These are phyloP conservation scores for Daedaleopsis nitida DNA, from an alignment of 768 basidiomycete genomes.

Conservation along the genomic window DNA sequence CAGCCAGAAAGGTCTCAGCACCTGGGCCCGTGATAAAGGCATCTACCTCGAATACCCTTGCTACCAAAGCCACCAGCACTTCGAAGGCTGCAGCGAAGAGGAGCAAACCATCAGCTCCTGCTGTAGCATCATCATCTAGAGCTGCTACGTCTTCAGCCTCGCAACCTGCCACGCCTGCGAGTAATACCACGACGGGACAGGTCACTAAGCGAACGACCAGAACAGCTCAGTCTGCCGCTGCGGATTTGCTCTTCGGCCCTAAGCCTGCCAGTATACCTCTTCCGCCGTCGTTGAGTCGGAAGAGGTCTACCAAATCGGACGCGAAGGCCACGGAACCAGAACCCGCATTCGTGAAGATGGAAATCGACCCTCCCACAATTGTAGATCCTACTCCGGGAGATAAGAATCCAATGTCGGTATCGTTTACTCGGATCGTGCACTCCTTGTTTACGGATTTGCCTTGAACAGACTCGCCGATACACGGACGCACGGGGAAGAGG, in stretches of 20 bases:
- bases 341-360: not conserved
- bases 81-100: not conserved
- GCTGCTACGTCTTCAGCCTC: not conserved
- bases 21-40: not conserved
- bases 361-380: not conserved
- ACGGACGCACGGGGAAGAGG: not conserved
- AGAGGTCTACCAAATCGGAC: not conserved
- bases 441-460: too few species aligned
- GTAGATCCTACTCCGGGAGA: not conserved
- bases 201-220: constrained; percentile 4
- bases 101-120: not conserved
- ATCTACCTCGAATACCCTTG: not conserved
- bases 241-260: not conserved
- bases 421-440: too few species aligned
- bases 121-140: not conserved
- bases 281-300: not conserved
- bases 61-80: not conserved
- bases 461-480: not conserved
- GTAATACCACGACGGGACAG: not conserved
- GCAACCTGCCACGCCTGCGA: not conserved
- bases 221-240: constrained; percentile 7
- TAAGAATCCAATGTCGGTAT: not conserved
- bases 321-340: not conserved
- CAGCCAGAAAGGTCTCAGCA: not conserved
- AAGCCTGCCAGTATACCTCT: not conserved